phyloP scores from a whole-genome alignment of 2,329 filamentous ascomycete species.

The Colletotrichum cordylinicola region DNA sequence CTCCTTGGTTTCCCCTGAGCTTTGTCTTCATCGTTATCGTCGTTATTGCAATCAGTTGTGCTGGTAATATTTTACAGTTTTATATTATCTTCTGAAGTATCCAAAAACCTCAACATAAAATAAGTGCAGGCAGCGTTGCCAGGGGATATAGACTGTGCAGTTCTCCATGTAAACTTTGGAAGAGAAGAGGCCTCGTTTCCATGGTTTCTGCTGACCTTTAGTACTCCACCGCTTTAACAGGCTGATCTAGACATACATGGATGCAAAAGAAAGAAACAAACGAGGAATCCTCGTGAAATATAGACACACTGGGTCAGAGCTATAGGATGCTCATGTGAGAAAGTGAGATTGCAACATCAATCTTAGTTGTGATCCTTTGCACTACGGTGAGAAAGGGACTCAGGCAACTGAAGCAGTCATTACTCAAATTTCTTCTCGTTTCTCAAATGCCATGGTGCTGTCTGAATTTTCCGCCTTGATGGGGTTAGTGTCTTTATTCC shows the following conservation, averaged over 20 bases:
- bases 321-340: not conserved
- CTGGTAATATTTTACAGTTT: not conserved
- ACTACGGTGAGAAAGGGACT: not conserved
- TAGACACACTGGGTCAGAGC: not conserved
- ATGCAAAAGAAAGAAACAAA: not conserved
- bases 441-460: not conserved
- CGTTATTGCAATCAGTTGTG: not conserved
- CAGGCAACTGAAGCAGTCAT: not conserved
- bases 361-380: not conserved
- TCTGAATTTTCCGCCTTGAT: not conserved
- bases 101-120: not conserved
- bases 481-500: not conserved
- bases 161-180: fast-evolving
- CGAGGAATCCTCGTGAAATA: not conserved
- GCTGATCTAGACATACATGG: not conserved
- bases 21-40: not conserved
- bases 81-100: not conserved
- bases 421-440: not conserved
- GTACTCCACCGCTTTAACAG: not conserved
- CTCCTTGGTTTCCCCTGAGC: not conserved
- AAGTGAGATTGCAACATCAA: not conserved
- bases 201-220: not conserved
- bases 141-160: not conserved
- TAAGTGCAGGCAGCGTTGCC: not conserved
- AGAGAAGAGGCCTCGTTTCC: not conserved